Conservation (phyloP, 2,329 filamentous ascomycete species). For the Microcera coccophila region DNA sequence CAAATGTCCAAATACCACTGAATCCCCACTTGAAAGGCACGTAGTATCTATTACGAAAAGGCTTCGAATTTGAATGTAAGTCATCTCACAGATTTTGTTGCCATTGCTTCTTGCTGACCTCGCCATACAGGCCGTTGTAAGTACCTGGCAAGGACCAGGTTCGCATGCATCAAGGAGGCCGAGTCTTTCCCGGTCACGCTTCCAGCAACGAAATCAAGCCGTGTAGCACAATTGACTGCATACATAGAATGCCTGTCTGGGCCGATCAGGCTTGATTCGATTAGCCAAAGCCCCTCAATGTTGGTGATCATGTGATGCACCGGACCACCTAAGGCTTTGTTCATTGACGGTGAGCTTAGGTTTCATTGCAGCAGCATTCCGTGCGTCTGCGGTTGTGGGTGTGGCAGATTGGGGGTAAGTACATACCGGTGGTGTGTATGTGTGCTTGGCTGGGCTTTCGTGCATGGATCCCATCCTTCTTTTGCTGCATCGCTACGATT, state of each 20-base stretch:
- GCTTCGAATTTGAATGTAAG: too few species aligned
- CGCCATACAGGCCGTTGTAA: too few species aligned
- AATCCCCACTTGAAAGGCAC: too few species aligned
- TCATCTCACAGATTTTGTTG: neutral
- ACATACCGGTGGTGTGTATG: too few species aligned
- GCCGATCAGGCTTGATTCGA: constrained; percentile 4
- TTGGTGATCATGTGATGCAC: neutral
- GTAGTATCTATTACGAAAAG: neutral
- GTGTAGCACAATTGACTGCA: constrained; percentile 9
- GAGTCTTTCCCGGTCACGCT: neutral
- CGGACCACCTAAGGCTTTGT: neutral
- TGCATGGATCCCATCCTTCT: neutral
- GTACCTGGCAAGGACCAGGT: constrained; percentile 19
- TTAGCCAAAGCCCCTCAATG: neutral
- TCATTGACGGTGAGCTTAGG: neutral
- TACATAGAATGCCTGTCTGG: constrained; percentile 3
- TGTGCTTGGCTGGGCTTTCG: neutral
- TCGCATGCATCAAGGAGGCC: neutral
- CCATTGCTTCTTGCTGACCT: neutral
- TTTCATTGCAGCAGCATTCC: too few species aligned
- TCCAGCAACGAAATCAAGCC: constrained; percentile 1
- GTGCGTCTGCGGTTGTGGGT: neutral
- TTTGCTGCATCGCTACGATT: too few species aligned
- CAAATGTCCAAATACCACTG: too few species aligned
- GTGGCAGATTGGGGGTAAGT: too few species aligned